Evolutionary conservation across 1,139 yeast genomes (phyloP).

Genomic region (Suhomyces coccinellae): DNA sequence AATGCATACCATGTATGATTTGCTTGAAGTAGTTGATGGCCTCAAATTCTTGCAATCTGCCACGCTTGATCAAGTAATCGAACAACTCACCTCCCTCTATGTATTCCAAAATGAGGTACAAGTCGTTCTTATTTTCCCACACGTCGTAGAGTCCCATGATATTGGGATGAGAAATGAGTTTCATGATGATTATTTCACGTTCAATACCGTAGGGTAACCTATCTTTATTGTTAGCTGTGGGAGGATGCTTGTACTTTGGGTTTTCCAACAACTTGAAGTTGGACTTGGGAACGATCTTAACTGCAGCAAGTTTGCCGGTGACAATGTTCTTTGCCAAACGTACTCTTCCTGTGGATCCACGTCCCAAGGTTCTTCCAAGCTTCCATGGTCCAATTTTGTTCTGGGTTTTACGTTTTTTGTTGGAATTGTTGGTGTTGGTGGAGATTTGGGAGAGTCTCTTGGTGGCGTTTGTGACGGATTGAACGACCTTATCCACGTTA

Average conservation of each 20-base stretch:
- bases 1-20: constrained; percentile 86
- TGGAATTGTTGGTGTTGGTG: constrained; percentile 49
- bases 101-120: constrained; percentile 88
- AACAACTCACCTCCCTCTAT: constrained; percentile 97
- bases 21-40: constrained; percentile 91
- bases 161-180: constrained; percentile 87
- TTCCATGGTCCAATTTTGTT: constrained; percentile 96
- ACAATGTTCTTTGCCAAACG: constrained; percentile 82
- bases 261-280: constrained; percentile 56
- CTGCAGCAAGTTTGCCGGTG: constrained; percentile 92
- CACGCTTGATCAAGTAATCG: constrained; percentile 85
- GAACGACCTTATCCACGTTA: constrained; percentile 49
- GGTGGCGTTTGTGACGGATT: constrained; percentile 61
- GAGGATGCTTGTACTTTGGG: constrained; percentile 40
- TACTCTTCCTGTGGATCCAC: constrained; percentile 95
- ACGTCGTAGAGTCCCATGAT: constrained; percentile 96
- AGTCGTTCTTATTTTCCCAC: constrained; percentile 95
- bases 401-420: constrained; percentile 57
- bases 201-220: constrained; percentile 91
- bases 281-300: constrained; percentile 91
- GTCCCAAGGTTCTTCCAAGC: constrained; percentile 88
- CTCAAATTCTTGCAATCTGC: constrained; percentile 83
- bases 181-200: constrained; percentile 91
- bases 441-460: constrained; percentile 66
- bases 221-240: constrained; percentile 35